Evolutionary conservation across 495 filamentous ascomycete species (phyloP).

Genomic region (Penicillium crystallinum): DNA sequence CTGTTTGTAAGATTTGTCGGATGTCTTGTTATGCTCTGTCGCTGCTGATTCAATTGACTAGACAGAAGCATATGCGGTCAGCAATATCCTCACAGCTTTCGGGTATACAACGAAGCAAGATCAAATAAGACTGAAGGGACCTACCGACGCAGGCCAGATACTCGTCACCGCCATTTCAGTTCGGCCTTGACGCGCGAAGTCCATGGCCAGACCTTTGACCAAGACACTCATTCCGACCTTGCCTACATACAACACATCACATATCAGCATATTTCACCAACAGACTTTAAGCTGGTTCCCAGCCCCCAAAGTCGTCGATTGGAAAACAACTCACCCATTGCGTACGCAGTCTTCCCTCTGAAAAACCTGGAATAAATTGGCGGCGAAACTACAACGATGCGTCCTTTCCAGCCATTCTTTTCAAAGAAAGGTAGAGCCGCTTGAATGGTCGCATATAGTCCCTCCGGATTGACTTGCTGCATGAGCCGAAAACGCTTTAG

Average conservation of each 20-base stretch:
- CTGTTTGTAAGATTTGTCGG: slow-evolving; percentile 32
- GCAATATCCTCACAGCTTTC: neutral
- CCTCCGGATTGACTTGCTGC: slow-evolving; percentile 76
- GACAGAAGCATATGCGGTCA: neutral
- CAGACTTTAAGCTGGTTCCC: neutral
- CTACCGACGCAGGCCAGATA: slow-evolving; percentile 73
- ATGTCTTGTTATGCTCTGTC: slow-evolving; percentile 46
- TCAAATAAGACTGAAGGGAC: slow-evolving; percentile 17
- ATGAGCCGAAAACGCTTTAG: slow-evolving; percentile 76
- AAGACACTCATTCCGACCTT: slow-evolving; percentile 83
- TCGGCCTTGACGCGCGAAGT: slow-evolving; percentile 63
- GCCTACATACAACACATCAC: slow-evolving; percentile 19
- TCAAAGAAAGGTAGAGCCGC: slow-evolving; percentile 58
- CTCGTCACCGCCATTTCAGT: slow-evolving; percentile 71
- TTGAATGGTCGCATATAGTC: slow-evolving; percentile 58
- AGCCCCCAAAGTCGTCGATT: neutral
- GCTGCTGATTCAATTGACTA: slow-evolving; percentile 70
- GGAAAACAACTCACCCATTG: slow-evolving; percentile 52
- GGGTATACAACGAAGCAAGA: neutral
- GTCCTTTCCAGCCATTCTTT: slow-evolving; percentile 47
- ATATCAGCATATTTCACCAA: neutral
- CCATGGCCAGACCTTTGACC: slow-evolving; percentile 78
- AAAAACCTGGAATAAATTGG: slow-evolving; percentile 86
- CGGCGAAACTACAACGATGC: slow-evolving; percentile 77
- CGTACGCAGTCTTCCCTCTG: slow-evolving; percentile 81